Conservation (phyloP, 2,329 filamentous ascomycete genomes). For the Helicocarpus griseus region DNA sequence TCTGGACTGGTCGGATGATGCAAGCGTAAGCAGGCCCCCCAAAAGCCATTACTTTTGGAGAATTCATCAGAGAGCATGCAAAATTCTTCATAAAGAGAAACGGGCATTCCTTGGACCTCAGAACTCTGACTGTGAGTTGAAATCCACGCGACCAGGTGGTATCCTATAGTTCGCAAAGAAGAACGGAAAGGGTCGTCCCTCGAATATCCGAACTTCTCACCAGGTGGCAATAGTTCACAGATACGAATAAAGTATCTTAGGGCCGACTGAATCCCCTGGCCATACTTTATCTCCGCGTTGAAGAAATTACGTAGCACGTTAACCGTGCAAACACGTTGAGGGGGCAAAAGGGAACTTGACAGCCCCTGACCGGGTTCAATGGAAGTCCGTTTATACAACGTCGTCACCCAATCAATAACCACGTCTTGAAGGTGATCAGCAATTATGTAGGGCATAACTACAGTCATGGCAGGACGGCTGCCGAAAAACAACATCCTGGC, state of each 20-base stretch:
- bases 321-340: neutral
- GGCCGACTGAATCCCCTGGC: constrained; percentile 23
- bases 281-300: constrained; percentile 24
- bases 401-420: constrained; percentile 26
- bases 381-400: constrained; percentile 19
- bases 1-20: constrained; percentile 30
- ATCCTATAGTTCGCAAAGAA: constrained; percentile 16
- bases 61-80: constrained; percentile 3
- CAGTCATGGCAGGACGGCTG: constrained; percentile 15
- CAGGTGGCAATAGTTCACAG: constrained; percentile 8
- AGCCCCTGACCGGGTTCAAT: constrained; percentile 14
- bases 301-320: constrained; percentile 23
- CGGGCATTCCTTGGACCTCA: constrained; percentile 17
- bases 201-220: constrained; percentile 4
- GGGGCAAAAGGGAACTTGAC: neutral
- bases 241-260: constrained; percentile 21
- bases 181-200: neutral
- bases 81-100: constrained; percentile 24
- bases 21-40: constrained; percentile 21
- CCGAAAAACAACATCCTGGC: constrained; percentile 23
- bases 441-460: constrained; percentile 30
- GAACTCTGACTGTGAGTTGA: constrained; percentile 15
- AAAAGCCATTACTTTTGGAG: constrained; percentile 6
- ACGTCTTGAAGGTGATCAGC: constrained; percentile 27
- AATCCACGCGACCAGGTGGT: constrained; percentile 18